Conservation (phyloP, 768 basidiomycete species). For the Suillus plorans region DNA sequence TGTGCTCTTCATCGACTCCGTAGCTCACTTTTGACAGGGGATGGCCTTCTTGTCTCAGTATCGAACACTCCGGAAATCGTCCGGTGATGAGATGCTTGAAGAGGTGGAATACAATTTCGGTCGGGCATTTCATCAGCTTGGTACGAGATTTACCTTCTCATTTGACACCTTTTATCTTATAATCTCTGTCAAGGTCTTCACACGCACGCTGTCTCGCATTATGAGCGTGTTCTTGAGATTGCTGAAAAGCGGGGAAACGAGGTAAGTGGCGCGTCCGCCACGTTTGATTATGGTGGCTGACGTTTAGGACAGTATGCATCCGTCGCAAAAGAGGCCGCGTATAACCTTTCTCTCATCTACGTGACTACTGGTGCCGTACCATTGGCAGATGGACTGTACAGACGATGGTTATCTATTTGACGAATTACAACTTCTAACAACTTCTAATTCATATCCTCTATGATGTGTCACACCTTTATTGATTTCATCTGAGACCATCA, state of each 20-base stretch:
- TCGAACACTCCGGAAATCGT: slow-evolving; percentile 54
- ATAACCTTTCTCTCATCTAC: slow-evolving; percentile 85
- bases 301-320: slow-evolving; percentile 41
- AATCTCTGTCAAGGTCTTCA: slow-evolving; percentile 57
- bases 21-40: slow-evolving; percentile 43
- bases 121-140: slow-evolving; percentile 89
- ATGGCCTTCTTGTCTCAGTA: slow-evolving; percentile 86
- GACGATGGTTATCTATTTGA: slow-evolving; percentile 81
- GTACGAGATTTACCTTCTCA: slow-evolving; percentile 38
- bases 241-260: slow-evolving; percentile 41
- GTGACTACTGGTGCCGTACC: slow-evolving; percentile 73
- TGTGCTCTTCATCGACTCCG: not conserved
- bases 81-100: slow-evolving; percentile 40
- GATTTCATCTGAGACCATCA: slow-evolving; percentile 2
- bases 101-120: slow-evolving; percentile 96
- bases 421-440: not conserved
- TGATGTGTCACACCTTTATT: slow-evolving; percentile 1
- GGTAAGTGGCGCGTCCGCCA: slow-evolving; percentile 27
- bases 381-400: slow-evolving; percentile 68
- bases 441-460: not conserved
- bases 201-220: slow-evolving; percentile 82
- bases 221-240: slow-evolving; percentile 69
- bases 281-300: slow-evolving; percentile 8
- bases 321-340: slow-evolving; percentile 76
- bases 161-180: not conserved